These are phyloP conservation scores for Balakata baccata DNA, from an alignment of 345 rosid genomes.

Conservation along the genomic window DNA sequence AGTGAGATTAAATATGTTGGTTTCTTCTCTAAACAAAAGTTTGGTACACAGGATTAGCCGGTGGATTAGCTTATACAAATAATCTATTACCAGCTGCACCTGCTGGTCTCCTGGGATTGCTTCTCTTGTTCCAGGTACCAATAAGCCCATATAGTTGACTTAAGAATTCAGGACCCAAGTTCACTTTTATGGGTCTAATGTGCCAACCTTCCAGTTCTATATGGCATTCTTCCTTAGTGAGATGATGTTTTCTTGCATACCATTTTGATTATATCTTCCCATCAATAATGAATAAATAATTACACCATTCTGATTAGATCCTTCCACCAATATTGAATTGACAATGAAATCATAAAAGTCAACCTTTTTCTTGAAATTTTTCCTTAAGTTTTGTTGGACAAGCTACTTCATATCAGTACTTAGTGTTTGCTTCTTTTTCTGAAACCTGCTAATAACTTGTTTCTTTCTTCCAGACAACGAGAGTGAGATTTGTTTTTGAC, in stretches of 20 bases:
- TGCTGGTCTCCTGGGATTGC: conserved; percentile 63
- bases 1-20: background rate
- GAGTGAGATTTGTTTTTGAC: conserved; percentile 72
- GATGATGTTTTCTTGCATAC: background rate
- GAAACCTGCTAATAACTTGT: conserved; percentile 18
- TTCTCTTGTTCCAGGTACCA: conserved; percentile 62
- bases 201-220: background rate
- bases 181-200: background rate
- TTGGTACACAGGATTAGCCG: conserved; percentile 50
- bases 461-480: conserved; percentile 52
- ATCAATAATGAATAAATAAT: background rate
- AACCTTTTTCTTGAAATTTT: background rate
- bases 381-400: background rate
- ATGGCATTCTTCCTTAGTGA: background rate
- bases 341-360: background rate
- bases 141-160: background rate
- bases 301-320: background rate
- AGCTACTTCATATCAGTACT: background rate
- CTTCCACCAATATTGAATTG: background rate
- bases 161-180: background rate
- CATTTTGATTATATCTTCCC: background rate
- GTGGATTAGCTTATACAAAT: conserved; percentile 57
- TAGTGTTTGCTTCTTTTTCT: background rate
- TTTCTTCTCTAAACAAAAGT: background rate
- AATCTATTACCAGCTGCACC: conserved; percentile 68